A percentile compares a stretch with the other conserved stretches of the same genome.
Evolutionary conservation across 1,139 yeast species (phyloP).

Genomic region (Diutina neorugosa): DNA sequence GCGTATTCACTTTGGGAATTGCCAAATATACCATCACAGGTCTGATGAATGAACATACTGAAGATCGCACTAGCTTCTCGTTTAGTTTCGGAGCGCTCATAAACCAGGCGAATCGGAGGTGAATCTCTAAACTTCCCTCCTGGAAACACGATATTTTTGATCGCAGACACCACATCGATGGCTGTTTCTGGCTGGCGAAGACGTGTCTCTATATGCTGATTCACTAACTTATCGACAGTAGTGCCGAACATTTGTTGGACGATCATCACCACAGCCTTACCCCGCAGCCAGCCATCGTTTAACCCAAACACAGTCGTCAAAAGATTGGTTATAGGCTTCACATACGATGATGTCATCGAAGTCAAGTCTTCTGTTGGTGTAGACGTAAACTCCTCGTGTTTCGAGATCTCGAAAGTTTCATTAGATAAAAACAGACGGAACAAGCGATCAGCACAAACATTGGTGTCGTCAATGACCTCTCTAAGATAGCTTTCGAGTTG

Average conservation of each 20-base stretch:
- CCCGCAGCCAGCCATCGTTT: slow-evolving; percentile 68
- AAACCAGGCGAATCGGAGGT: slow-evolving; percentile 30
- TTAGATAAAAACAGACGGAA: slow-evolving; percentile 72
- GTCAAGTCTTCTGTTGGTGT: not conserved
- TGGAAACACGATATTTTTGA: slow-evolving; percentile 54
- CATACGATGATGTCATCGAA: slow-evolving; percentile 27
- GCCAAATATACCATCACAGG: slow-evolving; percentile 34
- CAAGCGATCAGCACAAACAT: slow-evolving; percentile 60
- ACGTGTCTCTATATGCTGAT: slow-evolving; percentile 23
- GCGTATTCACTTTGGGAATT: slow-evolving; percentile 53
- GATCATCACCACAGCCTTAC: slow-evolving; percentile 70
- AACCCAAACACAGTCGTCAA: slow-evolving; percentile 61
- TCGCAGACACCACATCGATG: slow-evolving; percentile 26
- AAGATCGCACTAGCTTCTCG: slow-evolving; percentile 51
- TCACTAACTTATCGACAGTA: slow-evolving; percentile 65
- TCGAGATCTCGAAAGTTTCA: slow-evolving; percentile 39
- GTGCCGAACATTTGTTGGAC: slow-evolving; percentile 83
- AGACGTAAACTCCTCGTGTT: not conserved
- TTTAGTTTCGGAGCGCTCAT: slow-evolving; percentile 41
- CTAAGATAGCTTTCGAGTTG: slow-evolving; percentile 55
- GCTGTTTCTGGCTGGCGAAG: slow-evolving; percentile 36
- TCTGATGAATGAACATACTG: slow-evolving; percentile 34
- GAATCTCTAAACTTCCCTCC: slow-evolving; percentile 40
- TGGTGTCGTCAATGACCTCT: slow-evolving; percentile 44
- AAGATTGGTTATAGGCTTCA: slow-evolving; percentile 74